Conservation (phyloP, 345 rosid genomes). For the Psidium guajava region DNA sequence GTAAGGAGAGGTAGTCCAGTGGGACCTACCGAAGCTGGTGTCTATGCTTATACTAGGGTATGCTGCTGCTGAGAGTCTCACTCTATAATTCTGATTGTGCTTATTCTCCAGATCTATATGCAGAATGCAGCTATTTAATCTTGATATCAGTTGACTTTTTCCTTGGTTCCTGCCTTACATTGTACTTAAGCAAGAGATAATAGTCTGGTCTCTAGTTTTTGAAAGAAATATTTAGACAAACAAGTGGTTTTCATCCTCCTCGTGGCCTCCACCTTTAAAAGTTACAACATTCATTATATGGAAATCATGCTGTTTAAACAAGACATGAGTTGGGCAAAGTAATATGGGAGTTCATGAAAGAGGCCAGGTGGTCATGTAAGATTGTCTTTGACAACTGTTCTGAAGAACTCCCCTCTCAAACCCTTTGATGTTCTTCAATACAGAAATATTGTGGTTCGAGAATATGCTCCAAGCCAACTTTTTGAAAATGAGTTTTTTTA, state of each 20-base stretch:
- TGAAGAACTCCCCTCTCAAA: background rate
- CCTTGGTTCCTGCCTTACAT: background rate
- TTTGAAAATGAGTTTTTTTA: background rate
- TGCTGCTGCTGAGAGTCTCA: background rate
- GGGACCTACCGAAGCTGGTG: constrained; percentile 86
- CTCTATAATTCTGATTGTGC: background rate
- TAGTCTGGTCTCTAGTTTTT: background rate
- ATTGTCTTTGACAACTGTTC: background rate
- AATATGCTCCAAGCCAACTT: background rate
- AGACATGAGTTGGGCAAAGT: background rate
- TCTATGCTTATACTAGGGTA: constrained; percentile 91
- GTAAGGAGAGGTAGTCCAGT: constrained; percentile 83
- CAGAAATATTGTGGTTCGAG: background rate
- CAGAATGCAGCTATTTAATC: background rate
- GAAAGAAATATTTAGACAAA: background rate
- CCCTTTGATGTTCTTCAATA: background rate
- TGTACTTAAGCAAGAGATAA: background rate
- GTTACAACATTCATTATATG: background rate
- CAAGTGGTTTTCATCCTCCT: background rate
- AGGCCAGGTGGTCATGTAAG: background rate
- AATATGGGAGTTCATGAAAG: background rate
- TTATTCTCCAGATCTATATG: background rate
- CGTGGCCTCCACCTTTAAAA: background rate
- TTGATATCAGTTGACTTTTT: background rate
- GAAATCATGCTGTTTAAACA: background rate